Base-by-base conservation (phyloP, 148 eudicot species). In the Rhododendron ferrugineum region DNA sequence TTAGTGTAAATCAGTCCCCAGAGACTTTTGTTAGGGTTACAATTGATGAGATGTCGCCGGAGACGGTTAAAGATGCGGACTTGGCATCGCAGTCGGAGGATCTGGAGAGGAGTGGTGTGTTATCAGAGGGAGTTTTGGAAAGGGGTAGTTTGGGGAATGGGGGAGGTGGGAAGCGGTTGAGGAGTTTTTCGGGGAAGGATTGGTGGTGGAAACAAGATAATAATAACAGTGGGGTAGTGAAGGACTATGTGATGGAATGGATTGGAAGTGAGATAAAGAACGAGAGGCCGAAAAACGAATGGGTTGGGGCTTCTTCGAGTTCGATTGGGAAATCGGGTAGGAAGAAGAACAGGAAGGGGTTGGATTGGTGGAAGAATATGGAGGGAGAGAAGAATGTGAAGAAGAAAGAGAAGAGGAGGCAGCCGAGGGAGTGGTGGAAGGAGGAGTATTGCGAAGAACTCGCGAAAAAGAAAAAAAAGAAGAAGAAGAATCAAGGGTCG, bases 211-310 rank as follows among this genome's bases (percentile, higher is more conserved):
- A 92, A 85, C 93, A 91, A 56, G 93, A 90, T 40, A 66, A 11
- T n/a, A 1, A 20, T 58, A 86, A 84, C 46, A 88, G 81, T 22
- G 91, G 92, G 52, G 85, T 46, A 84, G 96, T 94, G 88, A 96
- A 94, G 91, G 99, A 96, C 83, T 94, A 96, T 83, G 98, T 96
- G 87, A 94, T 91, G 96, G 97, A 96, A 75, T 96, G 98, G 98
- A 92, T 96, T 81, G 97, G 98, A 26, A 90, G 80, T 83, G 99
- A 95, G 89, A 91, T 95, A 30, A 91, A 91, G 83, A 93, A 89
- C 64, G 98, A 95, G 86, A 92, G 91, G 83, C 90, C 90, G 0
- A 86, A 83, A 60, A 86, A 79, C 42, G 92, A 90, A 56, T 93
- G 90, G 93, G 79, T 87, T 58, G 93, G 90, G n/a, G 93, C 92